Evolutionary conservation across 2,329 filamentous ascomycete species (phyloP).

Genomic region (Ceratocystiopsis sp.): DNA sequence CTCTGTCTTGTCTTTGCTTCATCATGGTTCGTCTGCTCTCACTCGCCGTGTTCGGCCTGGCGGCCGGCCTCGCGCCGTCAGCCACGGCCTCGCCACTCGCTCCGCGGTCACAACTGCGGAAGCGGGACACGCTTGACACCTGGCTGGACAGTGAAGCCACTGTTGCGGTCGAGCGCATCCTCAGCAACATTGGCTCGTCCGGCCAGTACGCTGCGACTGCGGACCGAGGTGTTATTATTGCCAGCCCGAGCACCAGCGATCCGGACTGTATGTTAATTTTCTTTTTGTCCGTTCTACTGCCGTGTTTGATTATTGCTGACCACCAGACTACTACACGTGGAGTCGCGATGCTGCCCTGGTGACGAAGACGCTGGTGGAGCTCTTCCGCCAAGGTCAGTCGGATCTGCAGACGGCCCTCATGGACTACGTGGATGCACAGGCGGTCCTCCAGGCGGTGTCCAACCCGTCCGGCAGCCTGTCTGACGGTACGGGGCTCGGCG

Average conservation of each 20-base stretch:
- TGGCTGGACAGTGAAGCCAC: slow-evolving; percentile 36
- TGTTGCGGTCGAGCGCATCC: slow-evolving; percentile 31
- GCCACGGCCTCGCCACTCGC: too few relatives aligned
- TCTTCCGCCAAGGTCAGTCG: slow-evolving; percentile 30
- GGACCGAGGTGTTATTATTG: slow-evolving; percentile 34
- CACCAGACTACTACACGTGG: slow-evolving; percentile 56
- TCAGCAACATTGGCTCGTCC: slow-evolving; percentile 41
- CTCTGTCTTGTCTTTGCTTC: too few relatives aligned
- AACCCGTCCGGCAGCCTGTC: slow-evolving; percentile 49
- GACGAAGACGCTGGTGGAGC: slow-evolving; percentile 51
- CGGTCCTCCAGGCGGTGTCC: slow-evolving; percentile 44
- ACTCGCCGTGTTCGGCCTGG: too few relatives aligned
- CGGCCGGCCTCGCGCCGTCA: too few relatives aligned
- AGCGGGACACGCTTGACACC: slow-evolving; percentile 20
- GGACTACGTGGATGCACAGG: slow-evolving; percentile 51
- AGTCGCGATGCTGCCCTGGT: slow-evolving; percentile 56
- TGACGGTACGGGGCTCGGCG: slow-evolving; percentile 41
- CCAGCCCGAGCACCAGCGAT: slow-evolving; percentile 33
- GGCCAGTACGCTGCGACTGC: slow-evolving; percentile 33
- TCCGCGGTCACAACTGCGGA: background rate
- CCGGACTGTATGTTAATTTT: slow-evolving; percentile 34
- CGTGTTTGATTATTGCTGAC: background rate
- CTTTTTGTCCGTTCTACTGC: background rate
- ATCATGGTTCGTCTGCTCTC: too few relatives aligned
- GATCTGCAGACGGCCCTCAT: slow-evolving; percentile 42